Conservation (phyloP, 1,139 yeast species). For the Yamadazyma dushanensis region DNA sequence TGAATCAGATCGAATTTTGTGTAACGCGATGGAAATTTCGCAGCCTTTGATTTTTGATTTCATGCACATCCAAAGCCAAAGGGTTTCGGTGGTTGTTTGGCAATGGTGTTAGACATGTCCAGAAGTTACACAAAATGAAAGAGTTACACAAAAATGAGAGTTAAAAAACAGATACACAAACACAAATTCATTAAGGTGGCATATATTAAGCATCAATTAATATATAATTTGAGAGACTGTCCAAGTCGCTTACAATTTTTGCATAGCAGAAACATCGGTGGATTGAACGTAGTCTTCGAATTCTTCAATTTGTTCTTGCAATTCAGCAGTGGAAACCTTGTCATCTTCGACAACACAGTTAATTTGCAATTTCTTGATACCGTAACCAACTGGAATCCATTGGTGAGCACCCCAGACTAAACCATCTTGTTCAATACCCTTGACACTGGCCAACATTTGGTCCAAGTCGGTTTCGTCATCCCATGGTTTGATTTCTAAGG, state of each 20-base stretch:
- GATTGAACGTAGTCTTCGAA: slow-evolving; percentile 99
- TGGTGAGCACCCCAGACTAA: slow-evolving; percentile 98
- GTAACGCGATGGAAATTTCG: slow-evolving; percentile 6
- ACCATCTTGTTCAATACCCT: slow-evolving; percentile 85
- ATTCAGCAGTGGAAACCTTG: slow-evolving; percentile 88
- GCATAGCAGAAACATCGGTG: slow-evolving; percentile 97
- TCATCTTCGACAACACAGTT: slow-evolving; percentile 98
- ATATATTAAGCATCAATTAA: too few species aligned
- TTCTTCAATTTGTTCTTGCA: slow-evolving; percentile 83
- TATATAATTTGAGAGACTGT: too few species aligned
- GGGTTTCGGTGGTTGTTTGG: too few species aligned
- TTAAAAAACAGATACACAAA: too few species aligned
- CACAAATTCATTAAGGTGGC: too few species aligned
- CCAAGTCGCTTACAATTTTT: slow-evolving; percentile 89
- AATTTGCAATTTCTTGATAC: slow-evolving; percentile 98
- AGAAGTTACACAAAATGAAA: too few species aligned
- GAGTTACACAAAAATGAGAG: too few species aligned
- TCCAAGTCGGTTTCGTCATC: slow-evolving; percentile 98
- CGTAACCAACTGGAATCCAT: slow-evolving; percentile 97
- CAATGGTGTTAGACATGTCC: too few species aligned
- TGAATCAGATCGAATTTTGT: slow-evolving; percentile 3
- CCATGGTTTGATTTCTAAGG: slow-evolving; percentile 99
- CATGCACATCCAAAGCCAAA: too few species aligned
- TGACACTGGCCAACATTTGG: slow-evolving; percentile 81
- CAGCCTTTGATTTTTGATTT: slow-evolving; percentile 1